Evolutionary conservation across 2,329 filamentous ascomycete genomes (phyloP).

Genomic region (Colletotrichum scovillei): DNA sequence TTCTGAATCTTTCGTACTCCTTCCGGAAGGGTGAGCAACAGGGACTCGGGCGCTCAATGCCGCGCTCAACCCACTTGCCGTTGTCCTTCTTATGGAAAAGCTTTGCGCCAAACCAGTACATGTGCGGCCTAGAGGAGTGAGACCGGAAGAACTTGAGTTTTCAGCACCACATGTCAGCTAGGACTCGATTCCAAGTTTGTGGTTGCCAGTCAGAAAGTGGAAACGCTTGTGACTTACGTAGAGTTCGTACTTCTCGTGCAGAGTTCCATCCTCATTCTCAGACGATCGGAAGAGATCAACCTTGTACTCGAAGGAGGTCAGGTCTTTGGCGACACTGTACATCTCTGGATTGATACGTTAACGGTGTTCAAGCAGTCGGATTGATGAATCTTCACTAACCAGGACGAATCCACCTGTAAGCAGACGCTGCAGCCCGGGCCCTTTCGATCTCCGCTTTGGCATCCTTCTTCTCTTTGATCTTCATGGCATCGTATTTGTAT

Average conservation of each 20-base stretch:
- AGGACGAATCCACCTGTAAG: constrained; percentile 58
- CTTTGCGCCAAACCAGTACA: constrained; percentile 71
- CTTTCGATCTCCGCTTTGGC: constrained; percentile 44
- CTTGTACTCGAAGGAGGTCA: constrained; percentile 71
- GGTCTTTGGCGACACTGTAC: constrained; percentile 75
- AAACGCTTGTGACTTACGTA: constrained; percentile 59
- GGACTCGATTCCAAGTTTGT: background rate
- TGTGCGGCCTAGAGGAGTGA: constrained; percentile 63
- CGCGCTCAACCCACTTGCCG: constrained; percentile 21
- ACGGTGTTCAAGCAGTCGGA: background rate
- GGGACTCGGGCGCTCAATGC: constrained; percentile 49
- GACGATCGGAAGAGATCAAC: constrained; percentile 57
- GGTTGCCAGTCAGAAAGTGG: background rate
- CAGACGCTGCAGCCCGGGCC: constrained; percentile 50
- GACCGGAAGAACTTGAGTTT: constrained; percentile 74
- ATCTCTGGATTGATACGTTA: constrained; percentile 54
- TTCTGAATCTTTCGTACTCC: constrained; percentile 63
- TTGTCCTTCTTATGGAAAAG: constrained; percentile 54
- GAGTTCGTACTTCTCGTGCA: constrained; percentile 56
- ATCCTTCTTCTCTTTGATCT: constrained; percentile 44
- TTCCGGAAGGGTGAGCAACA: constrained; percentile 50
- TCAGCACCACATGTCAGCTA: background rate
- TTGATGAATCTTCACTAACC: constrained; percentile 51
- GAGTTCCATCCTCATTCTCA: constrained; percentile 23
- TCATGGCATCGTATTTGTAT: constrained; percentile 51